These are phyloP conservation scores for Penicillium sp. DNA, from an alignment of 2,329 filamentous ascomycete species.

Conservation along the genomic window DNA sequence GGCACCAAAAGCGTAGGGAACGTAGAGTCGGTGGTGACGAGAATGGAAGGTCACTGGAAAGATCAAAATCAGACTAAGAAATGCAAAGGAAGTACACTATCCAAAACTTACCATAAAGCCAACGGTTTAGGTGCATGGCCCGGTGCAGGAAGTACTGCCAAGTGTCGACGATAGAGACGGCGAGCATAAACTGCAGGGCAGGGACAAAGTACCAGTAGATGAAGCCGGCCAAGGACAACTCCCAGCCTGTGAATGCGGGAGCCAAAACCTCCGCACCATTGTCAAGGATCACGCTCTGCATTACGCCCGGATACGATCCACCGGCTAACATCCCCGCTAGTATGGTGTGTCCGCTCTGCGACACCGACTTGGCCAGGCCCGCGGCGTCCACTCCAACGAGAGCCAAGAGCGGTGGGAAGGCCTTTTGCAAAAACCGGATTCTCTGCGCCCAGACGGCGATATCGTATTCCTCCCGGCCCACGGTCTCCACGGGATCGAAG, in stretches of 20 bases:
- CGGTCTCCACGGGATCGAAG: slow-evolving; percentile 70
- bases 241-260: slow-evolving; percentile 80
- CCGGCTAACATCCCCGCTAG: slow-evolving; percentile 75
- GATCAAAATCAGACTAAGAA: slow-evolving; percentile 4
- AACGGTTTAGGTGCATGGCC: slow-evolving; percentile 95
- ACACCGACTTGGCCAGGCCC: slow-evolving; percentile 72
- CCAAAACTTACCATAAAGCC: slow-evolving; percentile 77
- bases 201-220: slow-evolving; percentile 81
- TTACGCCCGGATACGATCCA: slow-evolving; percentile 73
- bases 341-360: slow-evolving; percentile 63
- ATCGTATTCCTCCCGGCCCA: slow-evolving; percentile 79
- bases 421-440: slow-evolving; percentile 73
- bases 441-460: slow-evolving; percentile 86
- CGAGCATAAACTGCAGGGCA: slow-evolving; percentile 70
- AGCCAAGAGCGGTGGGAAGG: slow-evolving; percentile 69
- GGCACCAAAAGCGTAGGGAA: slow-evolving; percentile 94
- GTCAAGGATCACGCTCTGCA: slow-evolving; percentile 55
- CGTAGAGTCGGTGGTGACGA: slow-evolving; percentile 92
- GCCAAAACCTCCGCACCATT: slow-evolving; percentile 51
- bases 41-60: slow-evolving; percentile 80
- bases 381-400: slow-evolving; percentile 73
- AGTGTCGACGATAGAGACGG: slow-evolving; percentile 77
- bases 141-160: slow-evolving; percentile 99
- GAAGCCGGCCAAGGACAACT: slow-evolving; percentile 68
- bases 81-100: background rate